Evolutionary conservation across 805 yeast genomes (phyloP).

Genomic region (Saccharomyces jurei): DNA sequence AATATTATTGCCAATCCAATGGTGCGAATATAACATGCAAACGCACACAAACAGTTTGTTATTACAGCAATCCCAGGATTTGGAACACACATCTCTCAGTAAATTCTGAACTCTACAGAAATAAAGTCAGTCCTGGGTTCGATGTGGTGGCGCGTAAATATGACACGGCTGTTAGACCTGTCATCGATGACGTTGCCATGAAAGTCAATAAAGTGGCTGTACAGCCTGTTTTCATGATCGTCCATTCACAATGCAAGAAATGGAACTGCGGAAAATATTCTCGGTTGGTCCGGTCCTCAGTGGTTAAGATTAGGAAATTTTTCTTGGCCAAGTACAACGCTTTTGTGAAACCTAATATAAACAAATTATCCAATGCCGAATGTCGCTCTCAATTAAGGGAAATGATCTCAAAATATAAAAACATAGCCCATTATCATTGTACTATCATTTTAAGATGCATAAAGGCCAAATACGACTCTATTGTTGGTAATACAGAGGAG

Average conservation of each 20-base stretch:
- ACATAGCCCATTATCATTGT: neutral
- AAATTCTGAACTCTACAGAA: constrained; percentile 9
- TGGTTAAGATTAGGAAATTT: neutral
- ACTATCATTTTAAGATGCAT: neutral
- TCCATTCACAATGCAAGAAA: neutral
- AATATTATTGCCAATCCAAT: constrained; percentile 14
- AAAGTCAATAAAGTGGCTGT: neutral
- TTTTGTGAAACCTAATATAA: constrained; percentile 4
- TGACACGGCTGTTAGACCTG: constrained; percentile 3
- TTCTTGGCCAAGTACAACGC: neutral
- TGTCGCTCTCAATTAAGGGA: neutral
- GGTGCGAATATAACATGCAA: constrained; percentile 11
- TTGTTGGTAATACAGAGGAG: neutral
- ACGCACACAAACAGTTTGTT: constrained; percentile 11
- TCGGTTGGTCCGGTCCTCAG: neutral
- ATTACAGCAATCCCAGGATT: constrained; percentile 13
- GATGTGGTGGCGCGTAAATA: constrained; percentile 2
- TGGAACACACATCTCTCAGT: constrained; percentile 13
- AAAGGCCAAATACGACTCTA: neutral
- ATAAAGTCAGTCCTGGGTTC: constrained; percentile 12
- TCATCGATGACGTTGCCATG: neutral
- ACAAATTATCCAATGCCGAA: neutral
- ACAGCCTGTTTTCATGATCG: neutral
- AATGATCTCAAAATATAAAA: neutral
- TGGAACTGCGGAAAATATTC: neutral